A percentile compares a stretch with the other conserved stretches of the same genome.
Conservation (phyloP, 345 rosid genomes). For the Eucalyptus polyanthemos region DNA sequence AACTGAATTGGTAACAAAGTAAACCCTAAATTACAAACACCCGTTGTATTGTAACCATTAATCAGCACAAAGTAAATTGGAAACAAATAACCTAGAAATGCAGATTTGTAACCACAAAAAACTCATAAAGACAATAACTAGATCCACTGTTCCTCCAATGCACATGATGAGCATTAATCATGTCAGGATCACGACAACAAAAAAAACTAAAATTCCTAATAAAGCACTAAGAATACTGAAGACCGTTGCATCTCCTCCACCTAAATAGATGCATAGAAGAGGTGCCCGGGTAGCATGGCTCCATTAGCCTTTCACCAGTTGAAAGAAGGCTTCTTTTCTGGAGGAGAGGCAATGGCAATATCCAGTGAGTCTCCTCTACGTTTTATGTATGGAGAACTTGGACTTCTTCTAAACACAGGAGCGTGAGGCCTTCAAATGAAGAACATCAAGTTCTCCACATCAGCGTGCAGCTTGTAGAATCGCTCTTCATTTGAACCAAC, state of each 20-base stretch:
- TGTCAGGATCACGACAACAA: not conserved
- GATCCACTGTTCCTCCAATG: not conserved
- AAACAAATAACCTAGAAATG: not conserved
- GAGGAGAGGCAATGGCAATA: not conserved
- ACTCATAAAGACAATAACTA: not conserved
- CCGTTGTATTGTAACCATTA: not conserved
- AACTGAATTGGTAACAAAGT: not conserved
- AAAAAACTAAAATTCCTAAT: not conserved
- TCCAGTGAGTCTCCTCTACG: not conserved
- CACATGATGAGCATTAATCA: not conserved
- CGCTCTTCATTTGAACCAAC: slow-evolving; percentile 24
- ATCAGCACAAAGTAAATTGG: not conserved
- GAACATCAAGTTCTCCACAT: slow-evolving; percentile 57
- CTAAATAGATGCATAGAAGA: not conserved
- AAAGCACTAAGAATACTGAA: not conserved
- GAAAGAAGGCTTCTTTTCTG: not conserved
- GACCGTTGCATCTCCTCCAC: not conserved
- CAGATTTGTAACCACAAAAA: not conserved
- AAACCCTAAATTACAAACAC: not conserved
- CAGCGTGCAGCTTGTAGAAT: slow-evolving; percentile 34
- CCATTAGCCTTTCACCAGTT: not conserved
- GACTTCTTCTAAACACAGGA: not conserved
- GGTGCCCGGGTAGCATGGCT: not conserved
- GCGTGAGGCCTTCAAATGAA: slow-evolving; percentile 32
- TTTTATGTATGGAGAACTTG: not conserved